A percentile compares a stretch with the other conserved stretches of the same genome.
Conservation (phyloP, 495 filamentous ascomycete genomes). For the Xylaria telfairii region DNA sequence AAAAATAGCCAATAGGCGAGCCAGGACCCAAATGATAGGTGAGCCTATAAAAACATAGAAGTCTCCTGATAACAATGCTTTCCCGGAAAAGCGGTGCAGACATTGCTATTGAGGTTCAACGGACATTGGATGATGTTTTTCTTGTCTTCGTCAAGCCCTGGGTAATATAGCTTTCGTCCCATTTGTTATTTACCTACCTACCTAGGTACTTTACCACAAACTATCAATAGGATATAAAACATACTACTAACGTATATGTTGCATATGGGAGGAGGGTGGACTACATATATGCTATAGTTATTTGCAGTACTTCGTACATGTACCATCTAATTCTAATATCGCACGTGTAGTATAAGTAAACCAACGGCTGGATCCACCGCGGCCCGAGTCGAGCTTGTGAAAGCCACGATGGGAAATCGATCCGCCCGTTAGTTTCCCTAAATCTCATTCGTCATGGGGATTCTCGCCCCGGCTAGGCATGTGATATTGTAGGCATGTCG, state of each 20-base stretch:
- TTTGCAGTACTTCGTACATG: too few relatives aligned
- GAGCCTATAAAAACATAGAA: background rate
- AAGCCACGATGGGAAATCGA: background rate
- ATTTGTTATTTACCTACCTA: background rate
- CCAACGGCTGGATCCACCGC: constrained; percentile 12
- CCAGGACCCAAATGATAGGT: background rate
- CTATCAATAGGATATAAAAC: background rate
- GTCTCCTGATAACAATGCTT: background rate
- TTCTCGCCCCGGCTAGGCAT: background rate
- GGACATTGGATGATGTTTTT: background rate
- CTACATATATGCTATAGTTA: too few relatives aligned
- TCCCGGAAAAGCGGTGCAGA: background rate
- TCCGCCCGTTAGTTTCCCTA: background rate
- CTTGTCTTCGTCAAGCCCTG: background rate
- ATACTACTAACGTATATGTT: background rate
- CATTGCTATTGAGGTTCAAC: background rate
- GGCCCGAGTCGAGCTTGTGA: constrained; percentile 4
- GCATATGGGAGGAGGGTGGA: too few relatives aligned
- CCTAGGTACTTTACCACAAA: background rate
- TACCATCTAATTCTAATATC: background rate
- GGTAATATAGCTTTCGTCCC: background rate
- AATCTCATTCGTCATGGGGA: background rate
- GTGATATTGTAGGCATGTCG: background rate
- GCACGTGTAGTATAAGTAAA: background rate
- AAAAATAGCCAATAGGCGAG: background rate